Conservation (phyloP, 2,329 filamentous ascomycete species). For the Gaeumannomyces sp. region DNA sequence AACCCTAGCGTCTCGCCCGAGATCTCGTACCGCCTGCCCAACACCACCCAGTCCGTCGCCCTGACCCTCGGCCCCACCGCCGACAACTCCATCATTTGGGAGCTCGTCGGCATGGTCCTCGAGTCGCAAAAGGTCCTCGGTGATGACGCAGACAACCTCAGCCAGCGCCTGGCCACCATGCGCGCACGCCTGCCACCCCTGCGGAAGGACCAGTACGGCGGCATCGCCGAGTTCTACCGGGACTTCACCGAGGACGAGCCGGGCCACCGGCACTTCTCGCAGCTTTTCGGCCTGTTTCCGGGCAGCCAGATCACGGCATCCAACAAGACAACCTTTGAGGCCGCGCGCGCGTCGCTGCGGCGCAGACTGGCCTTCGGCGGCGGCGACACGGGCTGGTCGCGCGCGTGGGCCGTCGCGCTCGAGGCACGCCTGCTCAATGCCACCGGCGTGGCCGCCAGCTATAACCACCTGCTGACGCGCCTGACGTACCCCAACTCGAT, state of each 20-base stretch:
- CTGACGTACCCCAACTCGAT: constrained; percentile 6
- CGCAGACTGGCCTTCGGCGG: constrained; percentile 16
- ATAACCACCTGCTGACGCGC: constrained; percentile 19
- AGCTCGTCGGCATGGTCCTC: constrained; percentile 4
- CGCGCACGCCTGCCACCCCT: constrained; percentile 9
- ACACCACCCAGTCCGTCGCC: constrained; percentile 6
- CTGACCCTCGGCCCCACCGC: neutral
- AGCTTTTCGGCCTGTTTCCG: constrained; percentile 34
- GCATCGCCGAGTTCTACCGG: constrained; percentile 11
- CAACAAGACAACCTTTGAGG: neutral
- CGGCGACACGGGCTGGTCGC: constrained; percentile 37
- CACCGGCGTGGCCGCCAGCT: constrained; percentile 27
- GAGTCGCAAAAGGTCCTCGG: constrained; percentile 5
- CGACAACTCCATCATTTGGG: constrained; percentile 14
- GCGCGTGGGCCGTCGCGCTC: constrained; percentile 36
- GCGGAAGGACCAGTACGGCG: constrained; percentile 5
- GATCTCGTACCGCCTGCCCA: constrained; percentile 19
- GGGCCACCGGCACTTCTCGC: constrained; percentile 35
- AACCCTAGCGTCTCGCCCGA: constrained; percentile 24
- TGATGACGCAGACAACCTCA: neutral
- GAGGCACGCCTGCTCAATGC: constrained; percentile 32
- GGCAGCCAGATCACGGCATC: constrained; percentile 26
- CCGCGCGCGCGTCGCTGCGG: constrained; percentile 10
- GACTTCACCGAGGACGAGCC: constrained; percentile 27
- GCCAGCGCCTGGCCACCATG: neutral